Conservation (phyloP, 768 basidiomycete genomes). For the Boletus subcaerulescens region DNA sequence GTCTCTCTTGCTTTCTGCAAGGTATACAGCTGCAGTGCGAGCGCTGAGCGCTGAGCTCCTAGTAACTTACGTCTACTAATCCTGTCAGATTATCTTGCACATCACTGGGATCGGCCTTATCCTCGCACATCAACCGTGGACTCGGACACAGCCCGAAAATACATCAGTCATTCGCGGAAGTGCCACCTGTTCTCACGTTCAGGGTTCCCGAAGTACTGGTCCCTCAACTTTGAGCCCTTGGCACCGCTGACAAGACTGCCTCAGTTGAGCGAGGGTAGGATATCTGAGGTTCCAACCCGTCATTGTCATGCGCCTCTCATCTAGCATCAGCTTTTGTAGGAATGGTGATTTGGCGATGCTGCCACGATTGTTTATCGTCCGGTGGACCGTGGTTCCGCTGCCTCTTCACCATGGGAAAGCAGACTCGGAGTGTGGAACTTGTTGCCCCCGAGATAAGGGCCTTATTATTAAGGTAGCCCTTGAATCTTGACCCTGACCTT, state of each 20-base stretch:
- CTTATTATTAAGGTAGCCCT: background rate
- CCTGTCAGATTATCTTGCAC: too few species aligned
- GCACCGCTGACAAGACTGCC: too few species aligned
- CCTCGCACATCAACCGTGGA: too few species aligned
- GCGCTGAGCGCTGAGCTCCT: too few species aligned
- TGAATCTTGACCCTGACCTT: slow-evolving; percentile 4
- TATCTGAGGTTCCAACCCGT: background rate
- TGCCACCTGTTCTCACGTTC: background rate
- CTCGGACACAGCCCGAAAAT: too few species aligned
- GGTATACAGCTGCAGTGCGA: too few species aligned
- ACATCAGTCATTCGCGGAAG: too few species aligned
- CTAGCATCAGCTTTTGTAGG: background rate
- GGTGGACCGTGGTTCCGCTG: background rate
- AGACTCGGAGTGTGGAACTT: background rate
- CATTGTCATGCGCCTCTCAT: background rate
- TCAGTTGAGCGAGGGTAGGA: background rate
- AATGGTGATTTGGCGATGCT: background rate
- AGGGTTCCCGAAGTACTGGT: background rate
- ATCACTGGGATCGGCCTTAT: too few species aligned
- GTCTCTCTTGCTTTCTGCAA: too few species aligned
- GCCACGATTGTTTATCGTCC: background rate
- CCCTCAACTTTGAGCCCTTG: too few species aligned
- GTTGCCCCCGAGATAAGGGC: slow-evolving; percentile 13
- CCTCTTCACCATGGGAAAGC: background rate
- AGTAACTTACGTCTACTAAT: too few species aligned